These are phyloP conservation scores for Hymenoscyphus fraxineus DNA, from an alignment of 2,329 filamentous ascomycete genomes.

Conservation along the genomic window DNA sequence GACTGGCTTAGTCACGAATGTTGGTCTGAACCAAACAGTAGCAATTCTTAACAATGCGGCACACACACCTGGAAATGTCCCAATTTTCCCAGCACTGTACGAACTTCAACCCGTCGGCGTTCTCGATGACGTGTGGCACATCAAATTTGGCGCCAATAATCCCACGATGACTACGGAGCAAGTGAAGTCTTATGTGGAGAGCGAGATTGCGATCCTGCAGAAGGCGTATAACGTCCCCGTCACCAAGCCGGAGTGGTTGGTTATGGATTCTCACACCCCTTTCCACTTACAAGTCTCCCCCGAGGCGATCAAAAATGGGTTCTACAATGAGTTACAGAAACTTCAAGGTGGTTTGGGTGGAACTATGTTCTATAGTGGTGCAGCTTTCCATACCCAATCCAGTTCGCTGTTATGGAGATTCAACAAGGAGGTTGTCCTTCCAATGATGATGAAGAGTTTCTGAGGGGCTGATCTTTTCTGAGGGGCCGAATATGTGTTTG, in stretches of 20 bases:
- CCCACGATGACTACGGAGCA: slow-evolving; percentile 7
- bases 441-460: slow-evolving; percentile 5
- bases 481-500: background rate
- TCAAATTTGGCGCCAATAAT: slow-evolving; percentile 9
- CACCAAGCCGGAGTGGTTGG: background rate
- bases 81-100: background rate
- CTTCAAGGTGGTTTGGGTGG: slow-evolving; percentile 2
- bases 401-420: slow-evolving; percentile 8
- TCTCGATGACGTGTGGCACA: slow-evolving; percentile 7
- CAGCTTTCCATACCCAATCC: slow-evolving; percentile 7
- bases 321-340: background rate
- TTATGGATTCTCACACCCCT: background rate
- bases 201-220: background rate
- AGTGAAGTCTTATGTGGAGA: slow-evolving; percentile 6
- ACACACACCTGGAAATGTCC: background rate
- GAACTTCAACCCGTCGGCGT: background rate
- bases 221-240: background rate
- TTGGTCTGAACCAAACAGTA: background rate
- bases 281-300: background rate
- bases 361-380: slow-evolving; percentile 10
- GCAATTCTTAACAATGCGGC: background rate
- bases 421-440: slow-evolving; percentile 8
- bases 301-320: background rate
- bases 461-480: background rate
- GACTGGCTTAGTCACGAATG: background rate